Base-by-base conservation (phyloP, 345 rosid species). In the Moricandia arvensis region DNA sequence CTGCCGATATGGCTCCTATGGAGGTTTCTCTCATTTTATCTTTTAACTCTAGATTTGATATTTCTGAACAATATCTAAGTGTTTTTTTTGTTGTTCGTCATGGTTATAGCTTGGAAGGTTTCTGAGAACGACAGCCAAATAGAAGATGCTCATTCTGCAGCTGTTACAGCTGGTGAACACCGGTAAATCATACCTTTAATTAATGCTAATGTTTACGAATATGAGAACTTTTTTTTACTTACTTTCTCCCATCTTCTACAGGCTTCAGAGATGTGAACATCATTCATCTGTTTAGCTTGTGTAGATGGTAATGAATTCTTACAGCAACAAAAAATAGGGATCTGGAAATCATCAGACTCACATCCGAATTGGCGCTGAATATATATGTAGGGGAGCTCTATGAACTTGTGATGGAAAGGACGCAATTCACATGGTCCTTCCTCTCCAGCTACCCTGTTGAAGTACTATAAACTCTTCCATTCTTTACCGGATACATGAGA, bases 81-180 rank as follows among this genome's bases (percentile, higher is more conserved):
- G 21, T 63, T 68, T 63, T 24, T 71, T 17, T 65, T 70, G 31
- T n/a, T 41, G 1, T 4, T 29, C 31, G 24, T 57, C 0, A 2
- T 12, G 31, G 30, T 6, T 67, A 21, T 21, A 94, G 98, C 91
- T 97, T 24, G 98, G 91, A 29, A 71, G 13, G 73, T 90, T 83
- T 80, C 97, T 55, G 96, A 90, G 86, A 86, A 86, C 57, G 90
- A 91, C 49, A 80, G 78, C 62, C 91, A 94, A 76, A 85, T 94
- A 88, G 98, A 91, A 85, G 89, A 79, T 70, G 96, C 96, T 57
- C 98, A 94, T 73, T 86, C 93, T 41, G 88, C 89, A 73, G 98
- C 97, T 45, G 98, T 91, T 58, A 69, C 85, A 35, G 93, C 88
- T 26, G 98, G 98, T 60, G 96, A 94, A 12, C 98, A 63, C 85